Percentiles rank a stretch among this genome's conserved stretches.
Conservation (phyloP, 2,329 filamentous ascomycete genomes). For the Colletotrichum spaethianum region DNA sequence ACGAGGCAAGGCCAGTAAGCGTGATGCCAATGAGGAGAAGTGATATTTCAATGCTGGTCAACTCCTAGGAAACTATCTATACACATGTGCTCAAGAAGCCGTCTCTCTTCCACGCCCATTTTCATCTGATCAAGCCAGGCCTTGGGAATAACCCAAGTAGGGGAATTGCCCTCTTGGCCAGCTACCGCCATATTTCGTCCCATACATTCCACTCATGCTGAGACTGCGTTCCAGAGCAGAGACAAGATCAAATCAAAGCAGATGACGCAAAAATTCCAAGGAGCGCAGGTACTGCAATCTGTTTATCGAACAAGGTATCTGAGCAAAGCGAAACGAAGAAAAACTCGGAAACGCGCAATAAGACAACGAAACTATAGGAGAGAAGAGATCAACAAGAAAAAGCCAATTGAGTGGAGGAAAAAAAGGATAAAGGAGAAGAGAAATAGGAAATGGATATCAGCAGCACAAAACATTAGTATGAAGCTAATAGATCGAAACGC, state of each 20-base stretch:
- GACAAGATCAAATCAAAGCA: slow-evolving; percentile 24
- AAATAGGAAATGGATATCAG: slow-evolving; percentile 56
- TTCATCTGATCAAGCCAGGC: neutral
- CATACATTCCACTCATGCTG: slow-evolving; percentile 3
- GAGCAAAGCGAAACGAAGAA: slow-evolving; percentile 47
- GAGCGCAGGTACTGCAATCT: slow-evolving; percentile 48
- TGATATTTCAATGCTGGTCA: slow-evolving; percentile 31
- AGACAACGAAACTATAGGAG: slow-evolving; percentile 42
- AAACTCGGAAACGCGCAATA: slow-evolving; percentile 7
- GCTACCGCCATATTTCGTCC: slow-evolving; percentile 12
- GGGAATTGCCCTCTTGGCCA: neutral
- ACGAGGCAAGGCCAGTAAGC: neutral
- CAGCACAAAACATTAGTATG: slow-evolving; percentile 57
- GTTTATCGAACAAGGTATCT: slow-evolving; percentile 75
- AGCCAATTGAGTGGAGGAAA: slow-evolving; percentile 44
- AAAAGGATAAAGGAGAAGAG: slow-evolving; percentile 54
- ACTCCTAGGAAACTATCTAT: slow-evolving; percentile 39
- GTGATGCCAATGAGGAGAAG: slow-evolving; percentile 27
- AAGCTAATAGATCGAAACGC: slow-evolving; percentile 58
- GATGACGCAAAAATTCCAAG: slow-evolving; percentile 29
- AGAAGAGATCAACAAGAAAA: slow-evolving; percentile 50
- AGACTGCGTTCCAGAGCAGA: slow-evolving; percentile 29
- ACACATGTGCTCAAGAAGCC: slow-evolving; percentile 32
- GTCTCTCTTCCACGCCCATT: slow-evolving; percentile 1
- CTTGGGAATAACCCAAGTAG: neutral